Evolutionary conservation across 1,284 basidiomycete species (phyloP), one percentile per base, ranked within the genome.

Genomic region (Papiliotrema fonsecae): DNA sequence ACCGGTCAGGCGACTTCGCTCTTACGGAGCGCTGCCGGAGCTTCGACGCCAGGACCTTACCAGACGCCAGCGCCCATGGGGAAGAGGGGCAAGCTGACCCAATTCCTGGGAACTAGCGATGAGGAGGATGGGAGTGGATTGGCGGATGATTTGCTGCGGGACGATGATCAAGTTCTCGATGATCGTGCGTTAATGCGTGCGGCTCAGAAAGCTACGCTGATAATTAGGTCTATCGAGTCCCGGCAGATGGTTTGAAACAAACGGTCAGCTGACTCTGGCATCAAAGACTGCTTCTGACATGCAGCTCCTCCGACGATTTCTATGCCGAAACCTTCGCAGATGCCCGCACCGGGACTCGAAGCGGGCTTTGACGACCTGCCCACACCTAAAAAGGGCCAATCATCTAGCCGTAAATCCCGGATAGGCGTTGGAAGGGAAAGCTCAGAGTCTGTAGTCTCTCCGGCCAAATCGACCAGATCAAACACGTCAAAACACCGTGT

Each of bases 21-120:
- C 13, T 9, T 43, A 30, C 26, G 28, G 9, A 43, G 41, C 21
- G 22, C 49, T 49, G 22, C 44, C 9, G 28, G 38, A 28, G 6
- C 19, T 22, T 18, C 26, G 16, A 31, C 28, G 31, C 30, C 25
- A 11, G 35, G 14, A 11, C 21, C 16, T 31, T 50, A 55, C 45
- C 16, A 28, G 25, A 42, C 46, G 18, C 45, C 26, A 40, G 54
- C 80, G 71, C 52, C 51, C 39, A 79, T 75, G 64, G 74, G 46
- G 10, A 31, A 30, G 24, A 45, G 50, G 44, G 35, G 43, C 25
- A 44, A 54, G 27, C 51, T 64, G 49, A 60, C 53, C 30, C 52
- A 43, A 42, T 43, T 37, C 47, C 44, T 3, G 48, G 45, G 64
- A 63, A 76, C 72, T 52, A 75, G 39, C 14, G 61, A 64, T 44